These are phyloP conservation scores for Trichoderma sp. DNA, from an alignment of 2,329 filamentous ascomycete genomes.

Conservation along the genomic window DNA sequence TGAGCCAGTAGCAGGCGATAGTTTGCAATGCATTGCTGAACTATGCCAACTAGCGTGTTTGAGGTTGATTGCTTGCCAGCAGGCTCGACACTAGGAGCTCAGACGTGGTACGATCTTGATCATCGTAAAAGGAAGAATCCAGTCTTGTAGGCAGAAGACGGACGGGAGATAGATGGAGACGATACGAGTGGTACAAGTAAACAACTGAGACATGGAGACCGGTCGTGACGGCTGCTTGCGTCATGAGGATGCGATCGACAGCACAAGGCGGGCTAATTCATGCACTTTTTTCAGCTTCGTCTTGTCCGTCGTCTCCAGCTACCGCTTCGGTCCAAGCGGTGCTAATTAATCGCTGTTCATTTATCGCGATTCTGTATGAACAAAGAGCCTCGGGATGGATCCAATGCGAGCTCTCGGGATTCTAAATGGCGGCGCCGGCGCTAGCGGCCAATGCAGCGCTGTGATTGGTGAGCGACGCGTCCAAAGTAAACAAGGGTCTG, in stretches of 20 bases:
- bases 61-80: slow-evolving; percentile 11
- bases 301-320: not conserved
- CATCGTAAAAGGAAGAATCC: not conserved
- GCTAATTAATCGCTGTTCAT: not conserved
- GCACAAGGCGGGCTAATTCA: not conserved
- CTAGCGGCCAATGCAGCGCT: not conserved
- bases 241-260: slow-evolving; percentile 4
- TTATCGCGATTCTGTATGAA: not conserved
- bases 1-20: not conserved
- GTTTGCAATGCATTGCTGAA: not conserved
- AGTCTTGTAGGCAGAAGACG: not conserved
- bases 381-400: not conserved
- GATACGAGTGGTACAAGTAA: not conserved
- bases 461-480: slow-evolving; percentile 27
- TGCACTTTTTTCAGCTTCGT: not conserved
- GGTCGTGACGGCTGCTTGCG: not conserved
- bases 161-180: not conserved
- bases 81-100: not conserved
- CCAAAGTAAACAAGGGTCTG: slow-evolving; percentile 26
- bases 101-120: slow-evolving; percentile 1
- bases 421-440: not conserved
- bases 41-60: slow-evolving; percentile 6
- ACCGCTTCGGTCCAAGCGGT: not conserved
- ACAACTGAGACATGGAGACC: not conserved
- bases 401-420: not conserved